Conservation (phyloP, 345 rosid species). For the Triadica sebifera region DNA sequence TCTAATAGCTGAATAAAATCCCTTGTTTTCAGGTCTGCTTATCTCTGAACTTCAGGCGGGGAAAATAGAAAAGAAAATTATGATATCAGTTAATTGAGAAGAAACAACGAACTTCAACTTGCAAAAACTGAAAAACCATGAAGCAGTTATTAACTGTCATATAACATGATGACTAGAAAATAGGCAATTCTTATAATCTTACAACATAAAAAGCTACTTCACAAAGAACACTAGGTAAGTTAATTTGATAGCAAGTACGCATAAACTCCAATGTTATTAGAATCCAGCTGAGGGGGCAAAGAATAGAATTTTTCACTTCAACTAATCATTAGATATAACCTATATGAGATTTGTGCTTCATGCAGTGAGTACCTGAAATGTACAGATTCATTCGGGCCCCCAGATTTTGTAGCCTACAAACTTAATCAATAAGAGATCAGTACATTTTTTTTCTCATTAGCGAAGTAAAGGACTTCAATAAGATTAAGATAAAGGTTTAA, state of each 20-base stretch:
- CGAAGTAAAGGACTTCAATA: slow-evolving; percentile 6
- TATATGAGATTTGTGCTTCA: slow-evolving; percentile 5
- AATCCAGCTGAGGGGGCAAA: not conserved
- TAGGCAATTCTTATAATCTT: not conserved
- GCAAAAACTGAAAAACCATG: slow-evolving; percentile 5
- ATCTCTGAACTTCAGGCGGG: slow-evolving; percentile 84
- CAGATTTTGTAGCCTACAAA: slow-evolving; percentile 83
- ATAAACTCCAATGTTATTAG: not conserved
- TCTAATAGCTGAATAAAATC: slow-evolving; percentile 71
- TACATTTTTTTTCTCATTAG: not conserved
- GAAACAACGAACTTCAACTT: not conserved
- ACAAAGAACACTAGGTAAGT: not conserved
- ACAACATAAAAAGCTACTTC: not conserved
- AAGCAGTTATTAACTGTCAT: not conserved
- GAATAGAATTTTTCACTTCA: not conserved
- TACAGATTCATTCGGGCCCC: slow-evolving; percentile 91
- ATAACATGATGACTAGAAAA: not conserved
- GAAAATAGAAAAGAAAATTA: slow-evolving; percentile 18
- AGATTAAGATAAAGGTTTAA: not conserved
- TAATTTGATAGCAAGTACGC: not conserved
- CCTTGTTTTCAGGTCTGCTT: slow-evolving; percentile 79
- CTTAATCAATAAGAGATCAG: slow-evolving; percentile 30
- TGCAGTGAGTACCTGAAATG: slow-evolving; percentile 64
- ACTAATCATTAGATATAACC: not conserved
- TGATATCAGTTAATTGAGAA: slow-evolving; percentile 8